Base-by-base conservation (phyloP, 208 protist genomes). In the Histomonas meleagridis region DNA sequence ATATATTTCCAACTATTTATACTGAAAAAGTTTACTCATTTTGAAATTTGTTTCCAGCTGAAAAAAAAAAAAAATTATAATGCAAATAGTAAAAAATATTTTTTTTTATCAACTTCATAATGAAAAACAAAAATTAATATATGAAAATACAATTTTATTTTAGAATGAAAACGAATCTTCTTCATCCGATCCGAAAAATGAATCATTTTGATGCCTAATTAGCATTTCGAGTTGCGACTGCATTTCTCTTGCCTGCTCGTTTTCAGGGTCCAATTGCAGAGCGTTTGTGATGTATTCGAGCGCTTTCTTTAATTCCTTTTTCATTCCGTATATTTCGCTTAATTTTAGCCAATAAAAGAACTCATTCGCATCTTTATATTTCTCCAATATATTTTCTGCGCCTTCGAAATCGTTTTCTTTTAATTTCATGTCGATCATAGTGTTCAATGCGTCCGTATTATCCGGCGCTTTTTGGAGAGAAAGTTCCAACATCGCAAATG, bases 401-500 rank as follows among this genome's bases (percentile, higher is more conserved):
- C 21, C 46, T 18, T 86, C 76, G 18, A 86, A 28, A n/a, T 86
- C 76, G n/a, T 86, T 40, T 38, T 86, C 76, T 55, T 86, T 86
- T 2, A 86, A 23, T 32, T 32, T 32, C 46, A 86, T 86, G 3
- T 86, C 76, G 55, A 86, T 49, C 0, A 86, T 18, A 10, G 76
- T 46, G 16, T 23, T 55, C 9, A 86, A 49, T 57, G 76, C 76
- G 1, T 86, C 76, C 0, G 16, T 55, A 49, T 86, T 32, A 1
- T 26, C 43, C 9, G 14, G 43, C 18, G 18, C 46, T 38, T 86
- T 86, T 38, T 86, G 26, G 16, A 86, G 46, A 16, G 46, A 9
- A 2, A 26, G 9, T 28, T 55, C 55, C 2, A 86, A 35, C 12
- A 86, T 32, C 16, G 51, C 76, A 28, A 57, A 16, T n/a, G 76